These are phyloP conservation scores for Cordyceps javanica DNA, from an alignment of 2,329 filamentous ascomycete genomes.

Conservation along the genomic window DNA sequence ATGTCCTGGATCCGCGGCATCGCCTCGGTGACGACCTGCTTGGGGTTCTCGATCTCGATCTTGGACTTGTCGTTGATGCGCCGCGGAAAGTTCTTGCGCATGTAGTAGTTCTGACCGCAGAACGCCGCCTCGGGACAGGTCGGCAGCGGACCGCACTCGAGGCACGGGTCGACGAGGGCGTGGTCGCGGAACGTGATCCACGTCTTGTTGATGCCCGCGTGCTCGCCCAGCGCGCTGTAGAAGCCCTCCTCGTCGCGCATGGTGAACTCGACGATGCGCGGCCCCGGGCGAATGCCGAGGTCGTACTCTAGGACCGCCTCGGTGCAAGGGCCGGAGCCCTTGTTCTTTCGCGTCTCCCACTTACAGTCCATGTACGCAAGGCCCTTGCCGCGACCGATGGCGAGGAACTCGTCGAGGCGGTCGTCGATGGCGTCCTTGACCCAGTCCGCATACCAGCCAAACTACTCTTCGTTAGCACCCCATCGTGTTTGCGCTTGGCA, in stretches of 20 bases:
- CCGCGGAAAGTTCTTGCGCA: too few species aligned
- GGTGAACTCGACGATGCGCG: not conserved
- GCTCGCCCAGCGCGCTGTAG: constrained; percentile 15
- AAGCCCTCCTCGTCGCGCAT: constrained; percentile 17
- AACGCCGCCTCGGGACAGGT: too few species aligned
- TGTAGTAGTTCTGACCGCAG: too few species aligned
- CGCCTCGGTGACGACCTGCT: not conserved
- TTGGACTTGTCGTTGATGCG: not conserved
- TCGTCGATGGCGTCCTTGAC: not conserved
- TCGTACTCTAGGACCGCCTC: not conserved
- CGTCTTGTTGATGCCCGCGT: constrained; percentile 10
- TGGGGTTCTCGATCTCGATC: not conserved
- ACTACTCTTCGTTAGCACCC: too few species aligned
- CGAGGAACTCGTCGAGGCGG: not conserved
- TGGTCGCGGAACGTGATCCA: constrained; percentile 14
- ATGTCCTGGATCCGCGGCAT: too few species aligned
- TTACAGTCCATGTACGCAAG: not conserved
- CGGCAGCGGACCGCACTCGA: not conserved
- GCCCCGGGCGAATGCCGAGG: not conserved
- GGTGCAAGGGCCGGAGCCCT: not conserved
- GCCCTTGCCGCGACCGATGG: too few species aligned
- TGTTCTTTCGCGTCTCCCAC: not conserved
- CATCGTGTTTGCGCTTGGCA: too few species aligned
- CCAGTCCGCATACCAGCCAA: not conserved
- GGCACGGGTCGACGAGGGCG: constrained; percentile 11